phyloP scores from a whole-genome alignment of 257 asterid genomes.

The Fraxinus pennsylvanica region DNA sequence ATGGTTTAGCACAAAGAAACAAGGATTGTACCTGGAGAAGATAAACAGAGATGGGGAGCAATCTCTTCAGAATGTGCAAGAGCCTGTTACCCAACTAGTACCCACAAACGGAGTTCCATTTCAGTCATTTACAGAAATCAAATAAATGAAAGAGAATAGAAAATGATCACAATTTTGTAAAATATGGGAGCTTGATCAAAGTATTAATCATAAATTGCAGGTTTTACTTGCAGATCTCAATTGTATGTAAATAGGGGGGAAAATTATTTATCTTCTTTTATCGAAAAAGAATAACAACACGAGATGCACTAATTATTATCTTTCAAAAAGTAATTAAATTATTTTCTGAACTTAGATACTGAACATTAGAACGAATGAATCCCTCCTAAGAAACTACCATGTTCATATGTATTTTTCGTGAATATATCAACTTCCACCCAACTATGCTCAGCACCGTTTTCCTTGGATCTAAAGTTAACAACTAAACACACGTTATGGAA shows the following conservation, averaged over 20 bases:
- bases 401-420: no score
- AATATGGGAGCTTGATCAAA: conserved; percentile 8
- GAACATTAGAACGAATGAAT: no score
- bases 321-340: no score
- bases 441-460: no score
- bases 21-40: conserved; percentile 78
- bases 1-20: neutral
- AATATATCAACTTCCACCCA: no score
- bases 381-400: no score
- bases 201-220: neutral
- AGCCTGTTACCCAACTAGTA: conserved; percentile 83
- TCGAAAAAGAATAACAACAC: no score
- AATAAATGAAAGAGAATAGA: neutral
- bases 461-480: no score
- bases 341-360: no score
- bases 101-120: conserved; percentile 21
- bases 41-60: conserved; percentile 90
- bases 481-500: no score
- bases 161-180: conserved; percentile 12
- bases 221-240: neutral
- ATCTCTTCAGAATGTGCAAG: conserved; percentile 84
- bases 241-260: neutral
- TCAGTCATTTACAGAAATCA: neutral
- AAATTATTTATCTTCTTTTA: neutral
- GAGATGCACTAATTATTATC: no score